These are phyloP conservation scores for Daldinia sp. DNA, from an alignment of 2,329 filamentous ascomycete species.

Conservation along the genomic window DNA sequence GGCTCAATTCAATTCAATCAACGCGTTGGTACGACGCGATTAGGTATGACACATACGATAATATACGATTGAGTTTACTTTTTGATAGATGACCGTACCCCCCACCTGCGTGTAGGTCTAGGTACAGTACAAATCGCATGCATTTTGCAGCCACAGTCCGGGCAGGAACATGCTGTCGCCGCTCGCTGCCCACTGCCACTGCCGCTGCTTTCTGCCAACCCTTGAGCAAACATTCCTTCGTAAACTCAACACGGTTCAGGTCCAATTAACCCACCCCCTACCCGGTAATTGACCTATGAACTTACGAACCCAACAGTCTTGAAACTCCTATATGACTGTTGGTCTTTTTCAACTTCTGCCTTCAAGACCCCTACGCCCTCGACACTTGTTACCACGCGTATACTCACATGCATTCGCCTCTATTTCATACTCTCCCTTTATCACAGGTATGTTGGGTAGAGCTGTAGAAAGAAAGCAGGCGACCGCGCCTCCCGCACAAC, in stretches of 20 bases:
- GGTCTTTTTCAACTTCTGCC: conserved; percentile 32
- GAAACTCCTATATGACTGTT: conserved; percentile 39
- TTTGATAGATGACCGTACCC: background rate
- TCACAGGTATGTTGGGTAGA: conserved; percentile 43
- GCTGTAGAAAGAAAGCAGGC: conserved; percentile 49
- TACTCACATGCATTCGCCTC: conserved; percentile 28
- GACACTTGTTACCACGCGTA: conserved; percentile 14
- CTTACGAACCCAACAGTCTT: background rate
- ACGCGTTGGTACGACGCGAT: background rate
- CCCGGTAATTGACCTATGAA: background rate
- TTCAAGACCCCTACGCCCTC: conserved; percentile 35
- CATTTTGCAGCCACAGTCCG: background rate
- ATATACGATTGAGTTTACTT: background rate
- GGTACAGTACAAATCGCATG: background rate
- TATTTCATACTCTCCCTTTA: conserved; percentile 12
- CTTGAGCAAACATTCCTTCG: background rate
- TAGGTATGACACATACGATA: no score
- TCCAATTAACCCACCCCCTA: background rate
- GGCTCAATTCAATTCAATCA: conserved; percentile 13
- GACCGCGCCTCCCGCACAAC: conserved; percentile 45
- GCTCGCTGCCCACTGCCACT: no score
- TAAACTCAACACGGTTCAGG: background rate
- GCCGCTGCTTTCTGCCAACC: no score
- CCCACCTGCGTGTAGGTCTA: background rate
- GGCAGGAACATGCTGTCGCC: conserved; percentile 7